Evolutionary conservation across 768 basidiomycete genomes (phyloP), one percentile per base, ranked within the genome.

Genomic region (Epithele typhae): DNA sequence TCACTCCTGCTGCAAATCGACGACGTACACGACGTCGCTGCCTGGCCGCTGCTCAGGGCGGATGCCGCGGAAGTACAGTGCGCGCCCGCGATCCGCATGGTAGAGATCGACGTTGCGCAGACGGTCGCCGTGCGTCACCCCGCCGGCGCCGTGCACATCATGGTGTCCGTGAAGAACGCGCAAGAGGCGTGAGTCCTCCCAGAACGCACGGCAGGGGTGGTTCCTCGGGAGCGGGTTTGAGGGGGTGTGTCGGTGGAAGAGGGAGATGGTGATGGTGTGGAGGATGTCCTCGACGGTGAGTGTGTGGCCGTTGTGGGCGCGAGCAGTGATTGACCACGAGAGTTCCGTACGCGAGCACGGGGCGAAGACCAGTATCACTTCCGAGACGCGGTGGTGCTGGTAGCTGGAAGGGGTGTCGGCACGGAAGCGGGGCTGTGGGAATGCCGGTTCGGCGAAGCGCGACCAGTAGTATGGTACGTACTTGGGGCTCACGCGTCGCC

Each of bases 261-360:
- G 39, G 24, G 22, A 23, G 25, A 40, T 15, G 25, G 24, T 40
- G 25, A 40, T 25, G 9, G 39, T 18, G 39, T 25, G 39, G 24
- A 40, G 25, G 39, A 40, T 15, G 25, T 40, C 39, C 24, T 15
- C 39, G 39, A 40, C 25, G 39, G 24, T 23, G 39, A 40, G 39
- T 23, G 17, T n/a, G 12, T 6, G 22, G 27, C 27, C 7, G n/a
- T 25, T 25, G 15, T n/a, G 15, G 7, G 24, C 22, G 21, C 22
- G 3, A 7, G 24, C 39, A 9, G 23, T 25, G 10, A 15, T 17
- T 8, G 24, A 25, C 39, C 39, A 40, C 3, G 39, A 25, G 39
- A 40, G 39, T 6, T 27, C 39, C 12, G 39, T 27, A 25, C 25
- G 39, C 14, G 21, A 11, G 25, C 39, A 40, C 3, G 39, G 39